phyloP scores from a whole-genome alignment of 78 protist genomes.

The Dictyostelium discoideum region dicty_2.7 NC_007088.5:7179501-7180000 shows the following conservation, averaged over 20 bases:
- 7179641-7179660: slow-evolving; percentile 71
- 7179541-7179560: slow-evolving; percentile 55
- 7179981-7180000: slow-evolving; percentile 55
- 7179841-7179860: too few species aligned
- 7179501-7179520: slow-evolving; percentile 28
- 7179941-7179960: slow-evolving; percentile 33
- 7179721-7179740: slow-evolving; percentile 18
- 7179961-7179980: slow-evolving; percentile 19
- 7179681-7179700: slow-evolving; percentile 46
- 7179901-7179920: slow-evolving; percentile 61
- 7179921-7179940: slow-evolving; percentile 39
- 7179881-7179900: slow-evolving; percentile 6
- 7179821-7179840: too few species aligned
- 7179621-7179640: slow-evolving; percentile 47
- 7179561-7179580: slow-evolving; percentile 18
- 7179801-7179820: slow-evolving; percentile 43
- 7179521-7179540: slow-evolving; percentile 80
- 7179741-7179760: slow-evolving; percentile 57
- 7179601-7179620: slow-evolving; percentile 43
- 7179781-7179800: slow-evolving; percentile 58
- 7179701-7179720: slow-evolving; percentile 78
- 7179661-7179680: slow-evolving; percentile 74
- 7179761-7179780: slow-evolving; percentile 61
- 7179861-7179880: background rate
- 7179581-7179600: slow-evolving; percentile 52